Evolutionary conservation across 2,329 filamentous ascomycete species (phyloP).

Genomic region (Fusarium agapanthi): DNA sequence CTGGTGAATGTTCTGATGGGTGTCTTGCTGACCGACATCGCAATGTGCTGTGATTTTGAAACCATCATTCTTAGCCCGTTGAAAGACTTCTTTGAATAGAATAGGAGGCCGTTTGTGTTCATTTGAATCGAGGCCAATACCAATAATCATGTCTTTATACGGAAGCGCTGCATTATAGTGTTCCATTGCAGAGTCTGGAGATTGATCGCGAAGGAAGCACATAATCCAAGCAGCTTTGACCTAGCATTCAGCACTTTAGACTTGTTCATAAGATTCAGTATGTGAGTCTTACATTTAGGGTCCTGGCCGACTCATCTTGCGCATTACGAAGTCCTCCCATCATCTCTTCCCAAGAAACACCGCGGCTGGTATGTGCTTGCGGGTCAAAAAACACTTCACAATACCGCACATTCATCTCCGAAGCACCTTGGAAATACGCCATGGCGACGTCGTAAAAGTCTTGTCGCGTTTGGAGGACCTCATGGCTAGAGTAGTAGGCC

Average conservation of each 20-base stretch:
- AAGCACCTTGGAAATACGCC: neutral
- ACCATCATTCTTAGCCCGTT: neutral
- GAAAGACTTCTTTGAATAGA: neutral
- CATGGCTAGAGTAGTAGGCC: neutral
- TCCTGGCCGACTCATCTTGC: neutral
- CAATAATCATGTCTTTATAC: neutral
- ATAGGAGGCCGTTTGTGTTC: neutral
- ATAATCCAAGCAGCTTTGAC: neutral
- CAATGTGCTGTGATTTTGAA: neutral
- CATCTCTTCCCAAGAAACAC: neutral
- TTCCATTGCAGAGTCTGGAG: neutral
- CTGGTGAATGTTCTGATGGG: neutral
- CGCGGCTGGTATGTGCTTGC: neutral
- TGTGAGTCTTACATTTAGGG: neutral
- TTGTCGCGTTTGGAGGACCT: neutral
- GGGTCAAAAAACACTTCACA: neutral
- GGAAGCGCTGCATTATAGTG: neutral
- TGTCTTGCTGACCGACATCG: neutral
- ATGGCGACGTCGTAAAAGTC: neutral
- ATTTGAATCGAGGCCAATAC: neutral
- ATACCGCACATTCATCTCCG: neutral
- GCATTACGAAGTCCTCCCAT: neutral
- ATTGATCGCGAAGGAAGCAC: neutral
- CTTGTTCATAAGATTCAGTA: fast-evolving
- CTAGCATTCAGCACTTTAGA: neutral